Conservation (phyloP, 2,329 filamentous ascomycete genomes). For the Aotearoamyces nothofagi region DNA sequence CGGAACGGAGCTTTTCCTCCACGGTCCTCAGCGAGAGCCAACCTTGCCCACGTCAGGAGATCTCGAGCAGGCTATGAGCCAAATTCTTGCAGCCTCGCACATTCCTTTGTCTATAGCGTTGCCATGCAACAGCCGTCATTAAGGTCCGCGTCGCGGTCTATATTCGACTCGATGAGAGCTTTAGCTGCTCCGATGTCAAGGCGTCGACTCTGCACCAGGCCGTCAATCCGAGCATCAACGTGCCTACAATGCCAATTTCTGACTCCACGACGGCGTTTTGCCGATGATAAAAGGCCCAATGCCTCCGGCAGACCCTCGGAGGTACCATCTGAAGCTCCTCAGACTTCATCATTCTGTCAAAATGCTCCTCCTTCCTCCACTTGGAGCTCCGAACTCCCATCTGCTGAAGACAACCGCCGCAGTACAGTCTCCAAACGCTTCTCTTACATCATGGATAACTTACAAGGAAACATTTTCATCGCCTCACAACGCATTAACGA, state of each 20-base stretch:
- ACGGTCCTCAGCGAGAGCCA: no score
- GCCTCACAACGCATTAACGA: conserved; percentile 85
- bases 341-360: conserved; percentile 1
- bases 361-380: background rate
- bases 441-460: conserved; percentile 67
- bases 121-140: no score
- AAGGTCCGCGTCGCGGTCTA: background rate
- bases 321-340: conserved; percentile 3
- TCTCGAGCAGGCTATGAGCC: no score
- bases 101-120: no score
- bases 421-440: conserved; percentile 33
- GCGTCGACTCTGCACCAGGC: conserved; percentile 1
- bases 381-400: conserved; percentile 22
- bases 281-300: conserved; percentile 15
- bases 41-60: no score
- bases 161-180: background rate
- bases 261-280: conserved; percentile 14
- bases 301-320: conserved; percentile 3
- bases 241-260: conserved; percentile 27
- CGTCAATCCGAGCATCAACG: conserved; percentile 17
- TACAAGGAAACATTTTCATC: conserved; percentile 72
- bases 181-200: background rate
- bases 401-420: conserved; percentile 28
- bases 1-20: no score
- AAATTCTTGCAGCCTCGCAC: no score